Evolutionary conservation across 805 yeast genomes (phyloP).

Genomic region (Ogataea pilisensis): DNA sequence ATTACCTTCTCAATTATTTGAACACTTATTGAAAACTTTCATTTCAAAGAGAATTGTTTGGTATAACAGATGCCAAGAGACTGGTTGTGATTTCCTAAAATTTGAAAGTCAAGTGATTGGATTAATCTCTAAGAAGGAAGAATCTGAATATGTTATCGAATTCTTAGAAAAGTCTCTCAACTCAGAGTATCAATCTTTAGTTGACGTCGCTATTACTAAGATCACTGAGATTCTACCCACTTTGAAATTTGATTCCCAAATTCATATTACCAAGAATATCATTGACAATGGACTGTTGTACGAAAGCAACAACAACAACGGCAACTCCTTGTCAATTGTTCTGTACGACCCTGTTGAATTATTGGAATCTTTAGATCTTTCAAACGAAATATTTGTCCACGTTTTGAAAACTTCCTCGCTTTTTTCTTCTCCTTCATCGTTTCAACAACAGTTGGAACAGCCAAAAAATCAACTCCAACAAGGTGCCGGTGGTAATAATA

Average conservation of each 20-base stretch:
- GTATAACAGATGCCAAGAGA: slow-evolving; percentile 39
- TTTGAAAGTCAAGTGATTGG: slow-evolving; percentile 58
- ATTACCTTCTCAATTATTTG: slow-evolving; percentile 45
- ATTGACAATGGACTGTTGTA: slow-evolving; percentile 45
- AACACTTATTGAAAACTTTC: slow-evolving; percentile 42
- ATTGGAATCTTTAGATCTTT: slow-evolving; percentile 50
- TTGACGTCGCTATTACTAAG: slow-evolving; percentile 47
- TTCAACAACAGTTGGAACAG: slow-evolving; percentile 30
- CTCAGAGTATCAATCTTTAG: slow-evolving; percentile 39
- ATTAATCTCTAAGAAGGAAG: slow-evolving; percentile 61
- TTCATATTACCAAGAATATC: slow-evolving; percentile 54
- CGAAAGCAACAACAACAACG: slow-evolving; percentile 27
- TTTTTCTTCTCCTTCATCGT: slow-evolving; percentile 21
- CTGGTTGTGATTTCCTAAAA: slow-evolving; percentile 45
- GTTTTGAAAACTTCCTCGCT: slow-evolving; percentile 50
- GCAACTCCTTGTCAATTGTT: no score
- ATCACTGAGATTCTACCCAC: slow-evolving; percentile 51
- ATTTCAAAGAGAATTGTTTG: slow-evolving; percentile 42
- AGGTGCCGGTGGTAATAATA: slow-evolving; percentile 10
- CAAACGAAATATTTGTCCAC: slow-evolving; percentile 52
- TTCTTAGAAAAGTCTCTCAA: slow-evolving; percentile 56
- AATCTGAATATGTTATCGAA: slow-evolving; percentile 49
- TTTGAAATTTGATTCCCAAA: slow-evolving; percentile 54
- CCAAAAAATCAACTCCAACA: neutral
- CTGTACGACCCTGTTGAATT: slow-evolving; percentile 52